Evolutionary conservation across 495 filamentous ascomycete genomes (phyloP), one percentile per base, ranked within the genome.

Genomic region (Aspergillus hancockii): DNA sequence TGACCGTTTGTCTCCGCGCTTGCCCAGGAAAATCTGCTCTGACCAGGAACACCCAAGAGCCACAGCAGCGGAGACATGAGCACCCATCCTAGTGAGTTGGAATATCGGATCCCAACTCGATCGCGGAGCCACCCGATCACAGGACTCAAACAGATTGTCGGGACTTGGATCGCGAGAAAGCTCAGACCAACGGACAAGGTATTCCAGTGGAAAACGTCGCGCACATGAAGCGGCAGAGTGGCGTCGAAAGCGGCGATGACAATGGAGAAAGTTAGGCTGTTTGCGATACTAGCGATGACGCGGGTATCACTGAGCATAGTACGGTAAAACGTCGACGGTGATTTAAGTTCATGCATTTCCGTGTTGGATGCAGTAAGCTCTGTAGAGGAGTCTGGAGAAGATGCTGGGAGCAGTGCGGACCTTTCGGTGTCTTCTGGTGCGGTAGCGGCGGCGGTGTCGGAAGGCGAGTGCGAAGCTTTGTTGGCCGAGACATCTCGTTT

Each of bases 211-310:
- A 75, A 75, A 23, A 59, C 61, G 4, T 60, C 34, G 18, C 62
- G 60, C n/a, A 73, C 63, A 60, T 74, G 71, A 14, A 73, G 54
- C 0, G 71, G 57, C 6, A 75, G 45, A 0, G 73, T 75, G 2
- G 67, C 67, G 10, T 73, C 63, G 34, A 74, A 67, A 22, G 62
- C 63, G 45, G 62, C 69, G 53, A 31, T 69, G 38, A 25, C 65
- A 8, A 18, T 56, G 58, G 55, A 58, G 61, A 3, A 61, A 36
- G 40, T 30, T n/a, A 66, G 59, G 62, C 49, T 63, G 31, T 67
- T 65, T n/a, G 62, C 54, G 5, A 72, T 45, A 1, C 62, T 68
- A 3, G 65, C 64, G 9, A 64, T n/a, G 25, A 69, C 68, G 10
- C 64, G 60, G 7, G 57, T 40, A 25, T 72, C 56, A 1, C 63